A percentile compares a stretch with the other conserved stretches of the same genome.
Conservation (phyloP, 208 protist species). For the Crithidia acanthocephali region DNA sequence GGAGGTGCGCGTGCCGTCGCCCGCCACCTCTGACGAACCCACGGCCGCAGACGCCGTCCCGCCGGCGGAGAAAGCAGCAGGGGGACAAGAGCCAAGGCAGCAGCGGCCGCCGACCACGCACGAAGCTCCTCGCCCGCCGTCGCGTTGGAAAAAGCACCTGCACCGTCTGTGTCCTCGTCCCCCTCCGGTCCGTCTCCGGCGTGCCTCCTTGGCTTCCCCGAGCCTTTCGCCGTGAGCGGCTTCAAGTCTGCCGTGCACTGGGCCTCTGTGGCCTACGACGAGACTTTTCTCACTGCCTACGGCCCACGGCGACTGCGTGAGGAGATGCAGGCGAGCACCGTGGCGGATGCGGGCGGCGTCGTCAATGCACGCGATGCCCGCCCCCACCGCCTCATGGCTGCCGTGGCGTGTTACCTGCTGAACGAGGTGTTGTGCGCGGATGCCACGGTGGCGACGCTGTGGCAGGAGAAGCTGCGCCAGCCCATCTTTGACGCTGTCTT, state of each 20-base stretch:
- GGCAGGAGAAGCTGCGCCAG: slow-evolving; percentile 47
- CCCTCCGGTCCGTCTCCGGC: background rate
- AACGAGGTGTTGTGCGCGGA: slow-evolving; percentile 76
- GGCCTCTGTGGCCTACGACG: slow-evolving; percentile 71
- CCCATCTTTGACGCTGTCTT: slow-evolving; percentile 82
- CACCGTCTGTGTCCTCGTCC: background rate
- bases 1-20: slow-evolving; percentile 11
- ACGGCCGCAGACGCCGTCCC: background rate
- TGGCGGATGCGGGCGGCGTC: background rate
- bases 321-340: slow-evolving; percentile 3
- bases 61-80: no score
- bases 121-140: background rate
- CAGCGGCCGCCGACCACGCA: background rate
- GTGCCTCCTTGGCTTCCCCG: slow-evolving; percentile 54
- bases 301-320: slow-evolving; percentile 51
- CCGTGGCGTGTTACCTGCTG: slow-evolving; percentile 74
- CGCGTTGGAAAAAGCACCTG: background rate
- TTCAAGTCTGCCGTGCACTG: slow-evolving; percentile 73
- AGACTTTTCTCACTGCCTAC: slow-evolving; percentile 66
- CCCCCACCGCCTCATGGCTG: slow-evolving; percentile 62
- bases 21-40: background rate
- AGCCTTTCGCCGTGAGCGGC: slow-evolving; percentile 60
- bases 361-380: slow-evolving; percentile 21
- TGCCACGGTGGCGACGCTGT: slow-evolving; percentile 44
- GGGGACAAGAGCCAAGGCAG: background rate